Evolutionary conservation across 768 basidiomycete genomes (phyloP), one percentile per base, ranked within the genome.

Genomic region (Leccinum fibrillosum): DNA sequence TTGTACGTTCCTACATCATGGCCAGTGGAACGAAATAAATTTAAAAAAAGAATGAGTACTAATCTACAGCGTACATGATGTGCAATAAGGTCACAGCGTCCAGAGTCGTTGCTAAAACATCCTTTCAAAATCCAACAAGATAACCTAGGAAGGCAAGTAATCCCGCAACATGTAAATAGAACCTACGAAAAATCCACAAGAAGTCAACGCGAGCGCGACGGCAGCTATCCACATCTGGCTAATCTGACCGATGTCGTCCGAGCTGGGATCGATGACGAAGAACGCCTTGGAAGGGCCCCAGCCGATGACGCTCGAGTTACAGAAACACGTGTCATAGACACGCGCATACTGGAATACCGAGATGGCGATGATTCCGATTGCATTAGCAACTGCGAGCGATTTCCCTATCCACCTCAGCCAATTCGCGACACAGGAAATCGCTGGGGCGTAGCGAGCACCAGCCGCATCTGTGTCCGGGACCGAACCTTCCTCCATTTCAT

Each of bases 141-240:
- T 15, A 17, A 48, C 3, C 47, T 48, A 48, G 23, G 25, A 45
- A 49, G 54, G 57, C 17, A 63, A 37, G 11, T 56, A 49, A 28
- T 74, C 66, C 13, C 64, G 57, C 7, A 68, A 53, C 15, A 73
- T 55, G 48, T 67, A 67, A 2, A 75, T 63, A 53, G 66, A 61
- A 3, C 61, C 58, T 4, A 71, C 60, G 37, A 70, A 76, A 19
- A 66, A 15, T 0, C 52, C 13, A 6, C 69, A 68, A 53, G 52
- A 64, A 2, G 54, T 55, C 30, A 64, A 58, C 4, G 72, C 72
- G 5, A 78, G 59, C 12, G 57, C 60, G 1, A 75, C 67, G 0
- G 69, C 77, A 1, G 74, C 74, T 42, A 72, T 68, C 76, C 77
- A 78, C 6, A 72, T 71, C 1, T n/a, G 23, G 53, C 61, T 67